A percentile compares a stretch with the other conserved stretches of the same genome.
phyloP scores from a whole-genome alignment of 2,329 filamentous ascomycete genomes.

The Rhexocercosporidium sp. region DNA sequence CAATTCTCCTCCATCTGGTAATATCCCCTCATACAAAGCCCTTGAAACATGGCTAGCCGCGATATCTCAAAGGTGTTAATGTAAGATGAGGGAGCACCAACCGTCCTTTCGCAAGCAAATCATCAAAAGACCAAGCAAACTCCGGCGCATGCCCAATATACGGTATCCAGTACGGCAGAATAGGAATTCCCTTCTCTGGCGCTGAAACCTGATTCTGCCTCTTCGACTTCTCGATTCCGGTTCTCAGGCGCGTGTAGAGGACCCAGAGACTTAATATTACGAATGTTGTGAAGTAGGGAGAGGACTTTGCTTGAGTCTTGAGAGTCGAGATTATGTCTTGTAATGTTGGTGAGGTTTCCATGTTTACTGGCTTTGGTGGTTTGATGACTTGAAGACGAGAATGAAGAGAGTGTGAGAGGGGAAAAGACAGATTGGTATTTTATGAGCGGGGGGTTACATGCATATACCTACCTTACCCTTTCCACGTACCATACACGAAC shows the following conservation, averaged over 20 bases:
- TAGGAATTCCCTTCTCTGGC: conserved; percentile 20
- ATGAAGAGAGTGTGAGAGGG: background rate
- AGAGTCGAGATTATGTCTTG: background rate
- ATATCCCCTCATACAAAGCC: no score
- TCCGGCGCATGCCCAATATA: conserved; percentile 57
- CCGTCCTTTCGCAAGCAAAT: conserved; percentile 13
- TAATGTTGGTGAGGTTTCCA: background rate
- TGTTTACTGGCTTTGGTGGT: background rate
- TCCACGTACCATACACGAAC: no score
- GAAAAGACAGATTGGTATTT: no score
- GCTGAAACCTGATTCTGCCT: background rate
- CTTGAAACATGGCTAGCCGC: no score
- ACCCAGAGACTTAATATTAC: background rate
- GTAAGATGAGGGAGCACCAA: background rate
- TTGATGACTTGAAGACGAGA: background rate
- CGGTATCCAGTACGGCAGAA: conserved; percentile 64
- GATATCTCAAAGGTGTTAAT: no score
- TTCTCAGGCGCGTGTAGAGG: conserved; percentile 9
- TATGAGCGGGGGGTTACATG: background rate
- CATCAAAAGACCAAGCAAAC: conserved; percentile 40
- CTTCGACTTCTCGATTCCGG: conserved; percentile 10
- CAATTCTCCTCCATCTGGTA: no score
- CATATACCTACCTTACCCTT: background rate
- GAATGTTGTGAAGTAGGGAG: conserved; percentile 2
- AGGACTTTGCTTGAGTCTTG: background rate